Evolutionary conservation across 768 basidiomycete genomes (phyloP).

Genomic region (Dioszegia crocea): DNA sequence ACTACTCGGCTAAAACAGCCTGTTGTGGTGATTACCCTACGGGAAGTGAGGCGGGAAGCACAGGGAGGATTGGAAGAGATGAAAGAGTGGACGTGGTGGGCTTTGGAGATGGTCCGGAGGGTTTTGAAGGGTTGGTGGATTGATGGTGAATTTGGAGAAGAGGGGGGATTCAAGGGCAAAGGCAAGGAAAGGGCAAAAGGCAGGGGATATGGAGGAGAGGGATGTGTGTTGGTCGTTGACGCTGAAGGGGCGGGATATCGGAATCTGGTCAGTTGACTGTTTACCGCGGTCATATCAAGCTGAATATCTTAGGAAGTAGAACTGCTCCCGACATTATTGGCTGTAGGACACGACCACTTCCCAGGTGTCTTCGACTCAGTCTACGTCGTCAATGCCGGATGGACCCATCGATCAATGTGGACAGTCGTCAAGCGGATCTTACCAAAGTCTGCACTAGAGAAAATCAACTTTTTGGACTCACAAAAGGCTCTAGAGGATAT

Average conservation of each 20-base stretch:
- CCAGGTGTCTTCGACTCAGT: slow-evolving; percentile 43
- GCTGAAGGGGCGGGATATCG: slow-evolving; percentile 44
- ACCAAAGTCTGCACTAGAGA: slow-evolving; percentile 44
- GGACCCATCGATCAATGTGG: slow-evolving; percentile 47
- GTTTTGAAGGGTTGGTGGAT: slow-evolving; percentile 35
- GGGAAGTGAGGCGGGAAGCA: slow-evolving; percentile 33
- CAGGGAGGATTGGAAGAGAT: slow-evolving; percentile 34
- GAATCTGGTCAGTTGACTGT: slow-evolving; percentile 38
- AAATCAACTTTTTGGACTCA: slow-evolving; percentile 38
- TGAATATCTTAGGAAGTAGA: slow-evolving; percentile 43
- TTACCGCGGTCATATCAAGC: neutral
- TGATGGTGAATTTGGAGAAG: slow-evolving; percentile 14
- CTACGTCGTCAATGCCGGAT: slow-evolving; percentile 46
- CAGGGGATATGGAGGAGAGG: slow-evolving; percentile 28
- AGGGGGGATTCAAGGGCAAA: neutral
- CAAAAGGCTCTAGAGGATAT: slow-evolving; percentile 23
- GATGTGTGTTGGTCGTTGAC: slow-evolving; percentile 42
- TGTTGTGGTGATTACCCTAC: slow-evolving; percentile 39
- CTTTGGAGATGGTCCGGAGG: slow-evolving; percentile 40
- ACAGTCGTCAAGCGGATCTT: slow-evolving; percentile 44
- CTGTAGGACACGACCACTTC: slow-evolving; percentile 44
- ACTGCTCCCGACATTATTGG: slow-evolving; percentile 40
- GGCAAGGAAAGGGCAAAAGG: neutral
- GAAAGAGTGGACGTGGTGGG: slow-evolving; percentile 46
- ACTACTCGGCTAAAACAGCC: slow-evolving; percentile 38